These are phyloP conservation scores for Ehretia macrophylla DNA, from an alignment of 257 asterid genomes.

Conservation along the genomic window DNA sequence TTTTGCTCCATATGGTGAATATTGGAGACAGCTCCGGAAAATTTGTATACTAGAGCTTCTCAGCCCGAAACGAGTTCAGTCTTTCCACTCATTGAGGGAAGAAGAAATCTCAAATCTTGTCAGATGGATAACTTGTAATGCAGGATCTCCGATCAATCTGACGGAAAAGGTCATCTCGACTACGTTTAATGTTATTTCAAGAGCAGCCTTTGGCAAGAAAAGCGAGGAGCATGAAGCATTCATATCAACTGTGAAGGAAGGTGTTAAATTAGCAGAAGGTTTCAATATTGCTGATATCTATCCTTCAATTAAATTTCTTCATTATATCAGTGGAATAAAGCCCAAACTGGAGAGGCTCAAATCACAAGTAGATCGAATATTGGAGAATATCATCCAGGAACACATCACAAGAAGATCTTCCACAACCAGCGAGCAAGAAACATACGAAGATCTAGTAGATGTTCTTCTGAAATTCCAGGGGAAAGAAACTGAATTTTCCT, in stretches of 20 bases:
- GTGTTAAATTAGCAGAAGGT: background rate
- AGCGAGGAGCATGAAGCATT: constrained; percentile 15
- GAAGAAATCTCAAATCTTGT: constrained; percentile 7
- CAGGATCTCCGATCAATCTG: constrained; percentile 23
- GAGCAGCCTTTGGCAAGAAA: constrained; percentile 27
- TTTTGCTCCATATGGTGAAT: constrained; percentile 27
- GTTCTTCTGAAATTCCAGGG: constrained; percentile 19
- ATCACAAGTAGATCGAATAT: constrained; percentile 13
- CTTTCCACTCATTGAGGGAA: constrained; percentile 22
- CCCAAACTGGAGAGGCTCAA: constrained; percentile 18
- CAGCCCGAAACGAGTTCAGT: constrained; percentile 27
- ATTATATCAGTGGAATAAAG: constrained; percentile 23
- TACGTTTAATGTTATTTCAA: constrained; percentile 5
- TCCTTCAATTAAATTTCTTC: background rate
- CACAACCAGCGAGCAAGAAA: background rate
- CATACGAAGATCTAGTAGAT: constrained; percentile 13
- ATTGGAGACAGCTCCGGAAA: constrained; percentile 39
- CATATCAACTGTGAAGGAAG: constrained; percentile 7
- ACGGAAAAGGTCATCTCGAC: constrained; percentile 15
- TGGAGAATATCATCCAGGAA: constrained; percentile 23
- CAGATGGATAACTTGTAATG: constrained; percentile 9
- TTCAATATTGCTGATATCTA: background rate
- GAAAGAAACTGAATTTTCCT: constrained; percentile 12
- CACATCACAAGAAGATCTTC: background rate
- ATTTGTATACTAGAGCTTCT: constrained; percentile 37